Percentiles rank a stretch among this genome's conserved stretches.
These are phyloP conservation scores for Xylaria longipes DNA, from an alignment of 495 filamentous ascomycete genomes.

Conservation along the genomic window DNA sequence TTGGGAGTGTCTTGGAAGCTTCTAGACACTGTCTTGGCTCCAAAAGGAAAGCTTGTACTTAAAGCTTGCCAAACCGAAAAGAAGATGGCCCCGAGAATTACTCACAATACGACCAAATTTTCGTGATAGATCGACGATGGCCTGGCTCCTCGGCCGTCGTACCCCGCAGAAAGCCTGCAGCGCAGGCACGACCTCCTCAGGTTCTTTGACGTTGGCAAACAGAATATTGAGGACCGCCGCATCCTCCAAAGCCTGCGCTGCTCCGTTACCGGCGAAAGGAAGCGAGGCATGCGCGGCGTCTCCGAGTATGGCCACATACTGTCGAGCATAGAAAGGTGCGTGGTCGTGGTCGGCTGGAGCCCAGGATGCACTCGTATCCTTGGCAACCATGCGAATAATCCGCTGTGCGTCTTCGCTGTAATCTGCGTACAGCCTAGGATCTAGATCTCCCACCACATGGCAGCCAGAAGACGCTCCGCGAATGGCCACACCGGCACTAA, in stretches of 20 bases:
- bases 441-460: constrained; percentile 22
- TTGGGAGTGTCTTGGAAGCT: neutral
- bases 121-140: constrained; percentile 40
- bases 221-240: constrained; percentile 51
- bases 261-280: constrained; percentile 64
- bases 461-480: constrained; percentile 30
- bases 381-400: constrained; percentile 44
- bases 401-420: constrained; percentile 43
- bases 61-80: no score
- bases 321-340: constrained; percentile 54
- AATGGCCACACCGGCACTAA: constrained; percentile 50
- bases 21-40: neutral
- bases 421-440: constrained; percentile 38
- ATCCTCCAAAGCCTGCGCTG: constrained; percentile 68
- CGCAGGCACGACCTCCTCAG: constrained; percentile 31
- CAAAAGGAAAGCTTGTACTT: neutral
- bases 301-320: constrained; percentile 59
- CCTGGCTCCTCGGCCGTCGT: constrained; percentile 42
- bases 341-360: constrained; percentile 56
- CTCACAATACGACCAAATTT: constrained; percentile 38
- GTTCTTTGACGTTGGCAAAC: constrained; percentile 32
- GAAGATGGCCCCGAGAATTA: neutral
- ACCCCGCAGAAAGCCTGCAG: constrained; percentile 39
- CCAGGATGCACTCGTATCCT: constrained; percentile 44
- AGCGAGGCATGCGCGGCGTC: constrained; percentile 67